Evolutionary conservation across 345 rosid genomes (phyloP), one percentile per base, ranked within the genome.

Genomic region (Barbarea vulgaris): DNA sequence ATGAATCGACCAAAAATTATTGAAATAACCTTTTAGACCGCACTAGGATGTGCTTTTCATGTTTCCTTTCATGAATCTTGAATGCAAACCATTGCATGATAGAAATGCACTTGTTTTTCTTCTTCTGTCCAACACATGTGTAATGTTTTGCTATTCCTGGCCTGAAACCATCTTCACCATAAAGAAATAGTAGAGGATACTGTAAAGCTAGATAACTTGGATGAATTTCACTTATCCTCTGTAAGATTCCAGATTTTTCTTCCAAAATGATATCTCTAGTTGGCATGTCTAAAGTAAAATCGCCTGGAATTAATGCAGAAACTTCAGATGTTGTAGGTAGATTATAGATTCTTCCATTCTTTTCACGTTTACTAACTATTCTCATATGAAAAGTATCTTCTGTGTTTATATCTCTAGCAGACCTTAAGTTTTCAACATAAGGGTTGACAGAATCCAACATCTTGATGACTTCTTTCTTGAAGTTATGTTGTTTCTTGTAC

Each of bases 31-130:
- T 2, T 3, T 13, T 8, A 0, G 37, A 30, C 0, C 4, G 7
- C 7, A 56, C 14, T 15, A 30, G 1, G 4, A n/a, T 56, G 0
- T 56, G 21, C 19, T 15, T 28, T 1, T 30, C 39, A 4, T 56
- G n/a, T 2, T 0, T 4, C n/a, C 0, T 17, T 1, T 56, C 41
- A 0, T n/a, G 13, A 1, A 56, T 10, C 3, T 13, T 4, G 4
- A 1, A 56, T 1, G 24, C 41, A 17, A 8, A 30, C 14, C 39
- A 56, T 7, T 56, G 8, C 1, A 37, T 0, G 1, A 55, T 28
- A 4, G 7, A n/a, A 1, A 56, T 56, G 3, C 0, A 14, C 4
- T 54, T 15, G 28, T 4, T 8, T 7, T 21, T 21, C 28, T 52
- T 52, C 28, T 13, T 22, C 7, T 5, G 2, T 1, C n/a, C 9